Conservation (phyloP, 768 basidiomycete species). For the Termitomyces sp. region DNA sequence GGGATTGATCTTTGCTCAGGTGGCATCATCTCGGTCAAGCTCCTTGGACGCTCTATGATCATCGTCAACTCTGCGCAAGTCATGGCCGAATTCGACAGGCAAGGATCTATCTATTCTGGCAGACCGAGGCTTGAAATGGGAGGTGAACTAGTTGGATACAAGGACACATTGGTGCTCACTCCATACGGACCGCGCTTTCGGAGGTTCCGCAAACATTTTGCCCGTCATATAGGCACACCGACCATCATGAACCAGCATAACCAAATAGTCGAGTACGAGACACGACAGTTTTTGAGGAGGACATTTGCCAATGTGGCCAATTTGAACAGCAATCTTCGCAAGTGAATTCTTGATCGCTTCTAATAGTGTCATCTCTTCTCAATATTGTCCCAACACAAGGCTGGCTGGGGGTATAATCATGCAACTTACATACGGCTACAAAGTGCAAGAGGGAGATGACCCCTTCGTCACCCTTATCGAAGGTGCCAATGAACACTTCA, state of each 20-base stretch:
- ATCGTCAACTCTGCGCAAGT: slow-evolving; percentile 40
- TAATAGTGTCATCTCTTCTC: too few species aligned
- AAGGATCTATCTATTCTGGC: slow-evolving; percentile 42
- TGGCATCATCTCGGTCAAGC: slow-evolving; percentile 30
- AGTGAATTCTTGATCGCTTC: slow-evolving; percentile 23
- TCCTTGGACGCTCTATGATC: slow-evolving; percentile 42
- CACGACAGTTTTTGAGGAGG: slow-evolving; percentile 31
- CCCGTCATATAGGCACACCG: slow-evolving; percentile 33
- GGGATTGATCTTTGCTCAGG: slow-evolving; percentile 21
- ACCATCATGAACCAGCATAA: slow-evolving; percentile 24
- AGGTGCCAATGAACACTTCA: slow-evolving; percentile 47
- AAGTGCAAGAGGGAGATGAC: slow-evolving; percentile 47
- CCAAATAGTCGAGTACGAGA: slow-evolving; percentile 29
- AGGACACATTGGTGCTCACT: slow-evolving; percentile 40
- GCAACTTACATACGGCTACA: slow-evolving; percentile 50
- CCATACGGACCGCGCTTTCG: slow-evolving; percentile 40
- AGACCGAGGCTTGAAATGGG: slow-evolving; percentile 46
- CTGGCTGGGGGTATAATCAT: slow-evolving; percentile 51
- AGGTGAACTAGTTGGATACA: slow-evolving; percentile 45
- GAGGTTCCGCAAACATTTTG: slow-evolving; percentile 38
- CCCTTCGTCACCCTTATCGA: slow-evolving; percentile 49
- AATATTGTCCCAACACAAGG: slow-evolving; percentile 18
- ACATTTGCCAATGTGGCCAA: slow-evolving; percentile 25
- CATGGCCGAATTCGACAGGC: slow-evolving; percentile 44
- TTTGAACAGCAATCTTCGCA: slow-evolving; percentile 33